Evolutionary conservation across 306 rosid species (phyloP).

Genomic region (Datisca glomerata): DNA sequence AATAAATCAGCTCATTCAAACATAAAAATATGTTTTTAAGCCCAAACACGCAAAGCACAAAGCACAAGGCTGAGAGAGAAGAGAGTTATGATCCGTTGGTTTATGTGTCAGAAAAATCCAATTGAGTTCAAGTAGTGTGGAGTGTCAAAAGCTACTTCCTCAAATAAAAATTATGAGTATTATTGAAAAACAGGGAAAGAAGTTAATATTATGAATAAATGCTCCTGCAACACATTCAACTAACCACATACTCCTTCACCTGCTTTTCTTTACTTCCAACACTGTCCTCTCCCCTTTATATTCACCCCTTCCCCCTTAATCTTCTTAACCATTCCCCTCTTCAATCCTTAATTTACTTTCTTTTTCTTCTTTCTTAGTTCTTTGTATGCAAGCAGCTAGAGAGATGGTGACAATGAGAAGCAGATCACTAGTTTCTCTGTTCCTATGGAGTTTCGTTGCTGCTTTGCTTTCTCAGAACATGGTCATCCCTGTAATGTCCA

Average conservation of each 20-base stretch:
- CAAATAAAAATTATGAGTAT: too few species aligned
- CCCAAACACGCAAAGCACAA: too few species aligned
- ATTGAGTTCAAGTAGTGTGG: neutral
- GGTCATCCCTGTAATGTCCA: slow-evolving; percentile 36
- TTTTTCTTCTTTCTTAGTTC: too few species aligned
- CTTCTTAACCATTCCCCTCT: slow-evolving; percentile 18
- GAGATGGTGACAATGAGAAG: slow-evolving; percentile 29
- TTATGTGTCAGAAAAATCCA: neutral
- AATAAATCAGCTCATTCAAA: too few species aligned
- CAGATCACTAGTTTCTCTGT: slow-evolving; percentile 24
- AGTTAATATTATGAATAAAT: slow-evolving; percentile 55
- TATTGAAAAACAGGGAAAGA: too few species aligned
- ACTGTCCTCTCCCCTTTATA: slow-evolving; percentile 29
- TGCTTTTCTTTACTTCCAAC: slow-evolving; percentile 60
- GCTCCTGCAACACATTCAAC: slow-evolving; percentile 62
- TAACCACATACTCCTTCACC: slow-evolving; percentile 58
- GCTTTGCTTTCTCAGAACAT: slow-evolving; percentile 49
- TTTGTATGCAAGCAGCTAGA: too few species aligned
- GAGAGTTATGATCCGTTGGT: too few species aligned
- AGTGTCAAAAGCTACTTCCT: too few species aligned
- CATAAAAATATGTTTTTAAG: too few species aligned
- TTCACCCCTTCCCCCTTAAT: slow-evolving; percentile 14
- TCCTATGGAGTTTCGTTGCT: slow-evolving; percentile 28
- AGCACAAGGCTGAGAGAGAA: too few species aligned
- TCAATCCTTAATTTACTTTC: slow-evolving; percentile 6